These are phyloP conservation scores for Aspergillus nanangensis DNA, from an alignment of 495 filamentous ascomycete species.

Conservation along the genomic window DNA sequence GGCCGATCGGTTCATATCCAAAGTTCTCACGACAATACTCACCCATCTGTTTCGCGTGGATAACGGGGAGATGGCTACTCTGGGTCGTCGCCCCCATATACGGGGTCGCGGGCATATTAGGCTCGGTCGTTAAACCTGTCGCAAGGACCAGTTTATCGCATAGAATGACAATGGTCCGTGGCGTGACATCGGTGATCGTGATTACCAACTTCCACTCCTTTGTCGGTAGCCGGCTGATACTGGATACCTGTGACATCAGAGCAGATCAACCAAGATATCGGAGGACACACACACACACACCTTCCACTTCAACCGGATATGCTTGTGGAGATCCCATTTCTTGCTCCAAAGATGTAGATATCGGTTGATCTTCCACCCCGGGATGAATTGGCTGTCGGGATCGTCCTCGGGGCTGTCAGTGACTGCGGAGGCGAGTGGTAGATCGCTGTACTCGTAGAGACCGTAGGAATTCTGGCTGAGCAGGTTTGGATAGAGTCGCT, in stretches of 20 bases:
- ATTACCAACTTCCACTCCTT: constrained; percentile 23
- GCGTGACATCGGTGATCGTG: background rate
- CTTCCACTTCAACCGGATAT: constrained; percentile 48
- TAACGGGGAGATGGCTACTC: constrained; percentile 49
- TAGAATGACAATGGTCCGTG: constrained; percentile 19
- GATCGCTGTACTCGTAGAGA: constrained; percentile 48
- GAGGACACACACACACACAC: constrained; percentile 32
- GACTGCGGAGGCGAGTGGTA: constrained; percentile 47
- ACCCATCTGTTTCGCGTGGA: constrained; percentile 34
- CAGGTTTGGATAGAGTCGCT: constrained; percentile 53
- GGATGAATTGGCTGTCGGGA: constrained; percentile 57
- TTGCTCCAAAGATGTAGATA: constrained; percentile 59
- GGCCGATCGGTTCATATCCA: constrained; percentile 20
- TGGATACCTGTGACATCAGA: constrained; percentile 15
- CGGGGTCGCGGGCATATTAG: no score
- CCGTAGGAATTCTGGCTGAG: constrained; percentile 32
- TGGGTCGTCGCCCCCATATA: no score
- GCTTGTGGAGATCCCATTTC: constrained; percentile 49
- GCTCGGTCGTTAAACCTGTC: constrained; percentile 58
- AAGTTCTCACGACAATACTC: constrained; percentile 25
- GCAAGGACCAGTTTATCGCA: constrained; percentile 62
- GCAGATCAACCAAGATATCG: background rate
- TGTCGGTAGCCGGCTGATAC: constrained; percentile 18
- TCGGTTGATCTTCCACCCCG: constrained; percentile 55
- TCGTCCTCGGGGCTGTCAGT: constrained; percentile 25